Base-by-base conservation (phyloP, 139 green algal species). In the Chlamydomonas schloesseri region DNA sequence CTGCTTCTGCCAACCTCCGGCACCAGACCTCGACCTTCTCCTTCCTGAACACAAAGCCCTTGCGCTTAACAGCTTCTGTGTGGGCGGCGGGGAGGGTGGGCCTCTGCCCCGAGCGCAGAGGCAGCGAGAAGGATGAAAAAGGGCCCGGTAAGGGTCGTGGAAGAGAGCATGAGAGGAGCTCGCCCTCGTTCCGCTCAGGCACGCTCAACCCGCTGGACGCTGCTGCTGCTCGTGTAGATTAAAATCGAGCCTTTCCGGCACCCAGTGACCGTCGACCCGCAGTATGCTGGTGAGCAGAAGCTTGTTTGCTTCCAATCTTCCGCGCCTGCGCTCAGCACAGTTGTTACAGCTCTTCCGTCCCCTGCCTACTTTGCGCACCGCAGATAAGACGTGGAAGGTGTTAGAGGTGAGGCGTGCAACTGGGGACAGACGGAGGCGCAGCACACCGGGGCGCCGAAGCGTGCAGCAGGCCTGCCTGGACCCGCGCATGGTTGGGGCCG, bases 161-260 rank as follows among this genome's bases (percentile, higher is more conserved):
- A 13, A 3, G 17, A 14, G 1, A 13, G 26, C 60, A 3, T 65
- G 15, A 29, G 14, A 29, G 58, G 58, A 9, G 4, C 24, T 68
- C 60, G 60, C 60, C 60, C 10, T 33, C 4, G 29, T 11, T 68
- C 23, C 18, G 28, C 62, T 69, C n/a, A n/a, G n/a, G 62, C 28
- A 33, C 23, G 11, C 42, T 13, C 42, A 50, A 13, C 42, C 5
- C 8, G 42, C 11, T 75, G 10, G 21, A 33, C 36, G 21, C 0
- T 8, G 50, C 28, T 15, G 42, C 47, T 34, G 73, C 31, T 33
- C n/a, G 10, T 47, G 78, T 64, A 84, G 78, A 85, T 98, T 60
- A 96, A 96, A 72, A 99, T 99, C 58, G 97, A 99, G 89, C 97
- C 97, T 4, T 99, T 99, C 93, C 96, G 92, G 93, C 97, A 99